A percentile compares a stretch with the other conserved stretches of the same genome.
These are phyloP conservation scores for Malbranchea zuffiana DNA, from an alignment of 2,329 filamentous ascomycete genomes.

Conservation along the genomic window DNA sequence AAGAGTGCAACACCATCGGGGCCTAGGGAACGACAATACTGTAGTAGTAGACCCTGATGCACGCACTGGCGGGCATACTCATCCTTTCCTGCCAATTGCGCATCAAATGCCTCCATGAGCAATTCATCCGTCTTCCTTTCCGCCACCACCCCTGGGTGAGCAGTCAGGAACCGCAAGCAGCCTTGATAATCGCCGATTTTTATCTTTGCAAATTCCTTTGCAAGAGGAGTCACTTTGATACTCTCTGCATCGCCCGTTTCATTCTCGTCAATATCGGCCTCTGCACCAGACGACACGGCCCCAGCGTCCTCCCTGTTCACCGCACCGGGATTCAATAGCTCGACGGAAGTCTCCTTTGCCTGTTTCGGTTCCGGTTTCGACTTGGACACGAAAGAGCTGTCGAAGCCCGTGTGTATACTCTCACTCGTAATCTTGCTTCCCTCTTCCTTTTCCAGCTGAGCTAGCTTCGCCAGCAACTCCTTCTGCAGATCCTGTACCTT, in stretches of 20 bases:
- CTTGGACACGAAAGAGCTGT: conserved; percentile 72
- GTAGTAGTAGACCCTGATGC: conserved; percentile 81
- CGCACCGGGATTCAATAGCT: conserved; percentile 62
- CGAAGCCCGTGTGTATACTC: conserved; percentile 75
- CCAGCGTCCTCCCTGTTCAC: conserved; percentile 19
- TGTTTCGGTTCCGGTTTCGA: conserved; percentile 32
- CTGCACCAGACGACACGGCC: conserved; percentile 43
- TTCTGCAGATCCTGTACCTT: conserved; percentile 71
- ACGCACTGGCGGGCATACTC: conserved; percentile 78
- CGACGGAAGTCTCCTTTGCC: conserved; percentile 40
- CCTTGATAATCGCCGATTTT: conserved; percentile 61
- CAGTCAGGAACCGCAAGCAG: conserved; percentile 64
- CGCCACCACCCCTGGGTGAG: conserved; percentile 64
- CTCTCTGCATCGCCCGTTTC: conserved; percentile 56
- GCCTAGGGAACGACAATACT: conserved; percentile 87
- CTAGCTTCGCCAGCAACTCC: conserved; percentile 62
- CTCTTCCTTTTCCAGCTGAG: conserved; percentile 74
- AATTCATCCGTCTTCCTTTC: conserved; percentile 87
- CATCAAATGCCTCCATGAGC: conserved; percentile 83
- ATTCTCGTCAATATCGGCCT: conserved; percentile 47
- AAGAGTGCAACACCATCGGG: conserved; percentile 81
- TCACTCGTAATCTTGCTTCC: conserved; percentile 89
- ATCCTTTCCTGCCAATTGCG: conserved; percentile 63
- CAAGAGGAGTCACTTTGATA: conserved; percentile 64
- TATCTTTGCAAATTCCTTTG: conserved; percentile 72